Base-by-base conservation (phyloP, 176 grass and related monocot genomes). In the Juncus inflexus region DNA sequence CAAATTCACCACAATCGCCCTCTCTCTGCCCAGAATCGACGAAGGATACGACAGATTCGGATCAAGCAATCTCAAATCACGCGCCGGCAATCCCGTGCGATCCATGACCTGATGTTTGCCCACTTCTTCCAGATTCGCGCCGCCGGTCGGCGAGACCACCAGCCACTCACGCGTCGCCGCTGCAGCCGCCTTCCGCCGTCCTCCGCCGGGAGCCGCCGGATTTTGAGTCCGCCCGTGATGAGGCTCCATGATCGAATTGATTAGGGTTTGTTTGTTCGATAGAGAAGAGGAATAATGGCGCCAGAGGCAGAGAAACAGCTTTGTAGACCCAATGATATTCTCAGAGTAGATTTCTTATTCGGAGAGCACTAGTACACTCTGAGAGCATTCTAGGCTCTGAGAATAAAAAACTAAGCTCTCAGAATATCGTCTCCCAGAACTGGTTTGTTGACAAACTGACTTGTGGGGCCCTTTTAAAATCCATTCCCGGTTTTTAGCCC, bases 31-130 rank as follows among this genome's bases (percentile, higher is more conserved):
- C 10, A 96, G 71, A 65, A 96, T 89, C 11, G 84, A 86, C 57
- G 92, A 96, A 3, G 84, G 91, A 83, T 85, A 90, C n/a, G 84
- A 51, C 68, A 96, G 87, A 14, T 70, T 10, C n/a, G 84, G 84
- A 36, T 96, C 92, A 36, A 96, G 92, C 47, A 86, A 41, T 35
- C 92, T 77, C 40, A 91, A 79, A 71, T 96, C 92, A 11, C 92
- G 92, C 36, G 70, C 80, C 2, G 84, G 92, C 10, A 96, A 79
- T 11, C 87, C 84, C 70, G 92, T 96, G 64, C 83, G 81, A 36
- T 72, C 70, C 91, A 91, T 96, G 79, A 96, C 84, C 67, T 64
- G 86, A 65, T 96, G 68, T 76, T 85, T 77, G 15, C 82, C 82
- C 38, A 88, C 78, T 81, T 88, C 82, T 49, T 71, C 79, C 15